Base-by-base conservation (phyloP, 441 rosid genomes). In the Erodium trifolium region DNA sequence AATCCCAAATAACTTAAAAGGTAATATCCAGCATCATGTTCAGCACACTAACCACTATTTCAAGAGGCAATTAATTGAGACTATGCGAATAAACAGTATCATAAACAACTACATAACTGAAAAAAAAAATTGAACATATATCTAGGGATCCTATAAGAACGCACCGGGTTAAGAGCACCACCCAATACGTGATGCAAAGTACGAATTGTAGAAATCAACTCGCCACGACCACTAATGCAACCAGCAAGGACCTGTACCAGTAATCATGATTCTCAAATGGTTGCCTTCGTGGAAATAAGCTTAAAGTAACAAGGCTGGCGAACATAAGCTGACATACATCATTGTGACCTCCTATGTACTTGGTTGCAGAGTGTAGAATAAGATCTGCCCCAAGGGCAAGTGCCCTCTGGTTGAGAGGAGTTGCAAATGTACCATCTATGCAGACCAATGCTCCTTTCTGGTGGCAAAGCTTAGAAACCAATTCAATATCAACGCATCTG, bases 381-480 rank as follows among this genome's bases (percentile, higher is more conserved):
- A 93, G 91, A 85, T 93, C 99, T 75, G 99, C 96, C 68, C 99
- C 99, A 72, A 88, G 85, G 31, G 92, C 86, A 73, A 93, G 90
- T 16, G 92, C 93, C 82, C 89, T 93, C 80, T 93, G 99, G 78
- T 93, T 93, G 75, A 93, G 79, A 77, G 97, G 95, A 67, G 97
- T 91, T 37, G 99, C 99, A 79, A 93, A 93, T 74, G 99, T 93
- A 71, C 99, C 99, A 79, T 93, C 99, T 27, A 93, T 84, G 86
- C 99, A 93, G 68, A 93, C 97, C 71, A 91, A 75, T 63, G 96
- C 86, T 75, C 96, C 97, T 70, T 88, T 89, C 41, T 76, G 86
- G 79, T 86, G 96, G 81, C 97, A 93, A 62, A 91, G 89, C 55
- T 88, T 78, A 51, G 97, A 88, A 69, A 91, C 96, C 79, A 86